Base-by-base conservation (phyloP, 139 green algal genomes). In the Tetratostichococcus sp. region DNA sequence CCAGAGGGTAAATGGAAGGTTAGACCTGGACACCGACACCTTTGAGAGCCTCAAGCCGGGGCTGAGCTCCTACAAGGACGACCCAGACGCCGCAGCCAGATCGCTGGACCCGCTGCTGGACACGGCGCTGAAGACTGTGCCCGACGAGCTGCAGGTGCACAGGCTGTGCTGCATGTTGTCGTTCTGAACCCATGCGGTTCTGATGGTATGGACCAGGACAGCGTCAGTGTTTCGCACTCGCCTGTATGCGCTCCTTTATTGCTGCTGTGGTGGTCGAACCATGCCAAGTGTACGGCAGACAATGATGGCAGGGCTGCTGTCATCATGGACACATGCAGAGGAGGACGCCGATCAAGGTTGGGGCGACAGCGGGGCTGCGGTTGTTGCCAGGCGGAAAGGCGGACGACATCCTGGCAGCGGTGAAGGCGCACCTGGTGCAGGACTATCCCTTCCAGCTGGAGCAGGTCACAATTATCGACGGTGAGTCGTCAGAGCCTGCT, bases 11-110 rank as follows among this genome's bases (percentile, higher is more conserved):
- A n/a, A 62, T 1, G 84, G 80, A 4, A 30, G 77, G 23, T 82
- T 96, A 33, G 82, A 89, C 43, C 86, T 98, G 22, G 71, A 92
- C 1, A 84, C 75, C 22, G 94, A 98, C 80, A 92, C 89, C 23
- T 97, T 97, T 75, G 88, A 97, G 73, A 89, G 97, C 81, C 81
- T 97, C 1, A 97, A 98, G 84, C 96, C 96, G 5, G 96, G 96
- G 1, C 86, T 99, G 0, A 96, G 88, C 75, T 81, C 85, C 14
- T 97, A 92, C 73, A 75, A 86, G 4, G 87, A 91, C 31, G 79
- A 95, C n/a, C 93, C 94, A 0, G 74, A 79, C 1, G 73, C 83
- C 66, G 94, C 89, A 6, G 95, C 91, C 0, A 81, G 86, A 4
- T 96, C 87, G 3, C 73, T 99, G 42, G 70, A 88, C 39, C 86